Conservation (phyloP, 2,329 filamentous ascomycete genomes). For the Beauveria sp. region DNA sequence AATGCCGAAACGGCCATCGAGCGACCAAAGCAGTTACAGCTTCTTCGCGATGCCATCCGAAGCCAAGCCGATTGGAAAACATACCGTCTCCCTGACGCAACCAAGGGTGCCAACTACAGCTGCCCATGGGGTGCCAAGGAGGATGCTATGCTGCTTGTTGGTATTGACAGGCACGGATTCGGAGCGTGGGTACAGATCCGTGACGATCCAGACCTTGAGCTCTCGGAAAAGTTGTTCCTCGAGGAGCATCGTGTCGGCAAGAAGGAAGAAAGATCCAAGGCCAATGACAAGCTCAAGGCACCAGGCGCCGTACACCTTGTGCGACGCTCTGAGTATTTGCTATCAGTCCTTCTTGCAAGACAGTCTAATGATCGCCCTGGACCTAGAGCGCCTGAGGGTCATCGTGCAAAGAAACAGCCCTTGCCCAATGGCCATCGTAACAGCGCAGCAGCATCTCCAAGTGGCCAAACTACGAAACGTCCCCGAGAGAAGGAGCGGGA, state of each 20-base stretch:
- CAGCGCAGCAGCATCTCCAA: conserved; percentile 64
- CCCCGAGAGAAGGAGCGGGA: conserved; percentile 42
- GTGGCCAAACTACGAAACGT: conserved; percentile 41
- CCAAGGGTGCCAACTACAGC: conserved; percentile 84
- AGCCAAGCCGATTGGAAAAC: conserved; percentile 61
- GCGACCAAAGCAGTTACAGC: conserved; percentile 78
- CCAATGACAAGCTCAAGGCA: conserved; percentile 73
- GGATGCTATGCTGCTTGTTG: conserved; percentile 93
- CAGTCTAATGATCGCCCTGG: conserved; percentile 70
- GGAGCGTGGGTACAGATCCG: conserved; percentile 93
- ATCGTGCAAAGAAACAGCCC: conserved; percentile 75
- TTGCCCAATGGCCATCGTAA: conserved; percentile 54
- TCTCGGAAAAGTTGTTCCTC: conserved; percentile 87
- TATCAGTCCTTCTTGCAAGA: conserved; percentile 86
- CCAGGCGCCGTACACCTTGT: conserved; percentile 97
- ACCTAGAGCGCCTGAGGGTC: conserved; percentile 79
- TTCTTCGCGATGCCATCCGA: conserved; percentile 68
- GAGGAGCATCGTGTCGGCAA: conserved; percentile 98
- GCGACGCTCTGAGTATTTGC: conserved; percentile 85
- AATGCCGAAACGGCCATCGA: conserved; percentile 95
- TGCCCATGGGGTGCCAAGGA: conserved; percentile 89
- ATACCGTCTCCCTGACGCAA: conserved; percentile 85
- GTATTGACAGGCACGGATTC: conserved; percentile 88
- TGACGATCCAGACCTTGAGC: conserved; percentile 78
- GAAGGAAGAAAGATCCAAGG: conserved; percentile 82